Conservation (phyloP, 805 yeast genomes). For the Starmerella davenportii region DNA sequence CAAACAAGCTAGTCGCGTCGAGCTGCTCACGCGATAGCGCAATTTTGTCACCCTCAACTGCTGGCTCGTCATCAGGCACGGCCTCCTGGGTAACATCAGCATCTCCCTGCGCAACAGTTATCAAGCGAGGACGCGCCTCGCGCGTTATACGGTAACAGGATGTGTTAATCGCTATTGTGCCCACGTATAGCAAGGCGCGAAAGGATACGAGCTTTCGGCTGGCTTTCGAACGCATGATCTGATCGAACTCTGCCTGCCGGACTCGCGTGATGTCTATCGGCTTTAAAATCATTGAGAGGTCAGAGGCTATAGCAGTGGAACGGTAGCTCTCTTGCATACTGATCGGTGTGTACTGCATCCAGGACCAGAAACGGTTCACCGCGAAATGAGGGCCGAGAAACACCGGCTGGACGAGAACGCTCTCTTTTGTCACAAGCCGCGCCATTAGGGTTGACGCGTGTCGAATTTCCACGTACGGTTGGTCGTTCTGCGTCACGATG, state of each 20-base stretch:
- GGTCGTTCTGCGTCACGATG: too few species aligned
- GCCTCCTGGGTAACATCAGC: too few species aligned
- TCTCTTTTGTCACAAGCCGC: too few species aligned
- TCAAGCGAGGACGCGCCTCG: too few species aligned
- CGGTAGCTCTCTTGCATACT: background rate
- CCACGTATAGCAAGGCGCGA: background rate
- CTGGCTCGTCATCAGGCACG: too few species aligned
- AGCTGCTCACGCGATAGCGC: background rate
- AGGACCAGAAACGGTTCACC: background rate
- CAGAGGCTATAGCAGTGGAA: background rate
- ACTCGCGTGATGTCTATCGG: background rate
- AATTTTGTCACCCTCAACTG: too few species aligned
- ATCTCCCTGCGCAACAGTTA: too few species aligned
- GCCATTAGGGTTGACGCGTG: too few species aligned
- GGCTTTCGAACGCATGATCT: background rate
- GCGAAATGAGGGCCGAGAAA: background rate
- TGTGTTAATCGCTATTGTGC: background rate
- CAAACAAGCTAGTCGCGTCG: background rate
- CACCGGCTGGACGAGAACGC: background rate
- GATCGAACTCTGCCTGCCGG: background rate
- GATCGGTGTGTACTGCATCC: background rate
- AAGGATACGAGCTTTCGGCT: background rate
- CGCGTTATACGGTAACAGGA: background rate
- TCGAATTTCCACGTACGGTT: too few species aligned
- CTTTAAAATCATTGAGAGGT: background rate